Evolutionary conservation across 345 rosid species (phyloP).

Genomic region (Citrus sinensis): DNA sequence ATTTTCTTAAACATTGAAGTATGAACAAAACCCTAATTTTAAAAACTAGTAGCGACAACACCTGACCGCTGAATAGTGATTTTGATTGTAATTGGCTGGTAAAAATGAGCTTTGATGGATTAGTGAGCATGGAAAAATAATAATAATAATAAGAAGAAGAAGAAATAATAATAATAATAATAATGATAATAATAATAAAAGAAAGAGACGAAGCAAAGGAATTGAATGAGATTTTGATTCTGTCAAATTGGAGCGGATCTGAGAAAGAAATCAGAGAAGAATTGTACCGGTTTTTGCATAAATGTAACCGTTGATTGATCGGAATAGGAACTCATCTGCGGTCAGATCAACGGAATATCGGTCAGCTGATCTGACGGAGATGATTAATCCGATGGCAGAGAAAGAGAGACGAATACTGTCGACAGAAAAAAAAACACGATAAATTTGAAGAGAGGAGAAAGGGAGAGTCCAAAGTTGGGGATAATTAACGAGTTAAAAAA

Average conservation of each 20-base stretch:
- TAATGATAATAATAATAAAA: too few relatives aligned
- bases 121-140: conserved; percentile 26
- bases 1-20: conserved; percentile 74
- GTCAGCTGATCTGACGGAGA: conserved; percentile 17
- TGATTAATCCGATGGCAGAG: conserved; percentile 15
- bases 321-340: conserved; percentile 2
- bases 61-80: not conserved
- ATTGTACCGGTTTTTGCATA: conserved; percentile 10
- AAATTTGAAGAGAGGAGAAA: not conserved
- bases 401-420: not conserved
- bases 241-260: conserved; percentile 20
- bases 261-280: not conserved
- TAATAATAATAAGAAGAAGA: not conserved
- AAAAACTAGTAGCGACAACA: not conserved
- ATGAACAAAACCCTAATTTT: conserved; percentile 7
- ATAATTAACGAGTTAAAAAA: conserved; percentile 5
- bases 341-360: conserved; percentile 20
- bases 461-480: conserved; percentile 8
- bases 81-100: conserved; percentile 10
- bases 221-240: not conserved
- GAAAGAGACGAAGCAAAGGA: not conserved
- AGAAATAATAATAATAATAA: conserved; percentile 4
- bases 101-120: conserved; percentile 8
- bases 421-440: not conserved
- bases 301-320: conserved; percentile 6